Evolutionary conservation across 192 early-diverging fungal genomes (phyloP), one percentile per base, ranked within the genome.

Genomic region (Backusella mclennaniae): DNA sequence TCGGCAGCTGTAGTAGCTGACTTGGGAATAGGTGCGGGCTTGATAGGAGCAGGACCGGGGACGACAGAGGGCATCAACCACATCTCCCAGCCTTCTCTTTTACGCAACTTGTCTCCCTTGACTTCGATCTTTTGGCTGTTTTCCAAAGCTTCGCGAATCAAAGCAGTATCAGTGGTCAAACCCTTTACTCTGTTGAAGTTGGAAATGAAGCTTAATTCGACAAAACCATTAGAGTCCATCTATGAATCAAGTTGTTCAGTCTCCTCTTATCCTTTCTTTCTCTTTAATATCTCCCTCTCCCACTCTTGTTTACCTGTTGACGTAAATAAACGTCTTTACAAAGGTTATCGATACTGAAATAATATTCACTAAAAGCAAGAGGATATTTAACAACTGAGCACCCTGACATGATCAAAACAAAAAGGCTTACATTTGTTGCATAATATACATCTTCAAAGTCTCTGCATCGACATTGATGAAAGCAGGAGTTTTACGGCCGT

Each of bases 301-400:
- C 4, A 21, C 49, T 14, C 66, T 53, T 21, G 21, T 53, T 73
- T 77, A 81, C 84, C 74, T 86, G 80, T 31, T 76, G 85, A 53
- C 98, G 92, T 86, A 99, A 95, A 83, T 89, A 99, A 29, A 98
- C 88, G 80, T 99, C 98, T 73, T 94, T 95, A 91, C 95, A 96
- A 69, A 99, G 87, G 78, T 99, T 99, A 66, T 98, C 97, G 59
- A 98, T 89, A 68, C 94, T 96, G 78, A 98, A 98, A 87, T 99
- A 99, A 84, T 96, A 99, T 80, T 99, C 93, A 78, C 92, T 95
- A 68, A 39, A 15, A 35, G 12, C 15, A 53, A 69, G 15, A 31
- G 66, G n/a, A 31, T 23, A 17, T 53, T 35, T 35, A 46, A 12
- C 6, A 73, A 26, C 35, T 63, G 6, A 7, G 14, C 41, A 42